phyloP scores from a whole-genome alignment of 2,329 filamentous ascomycete species.

The Aspergillus versicolor region DNA sequence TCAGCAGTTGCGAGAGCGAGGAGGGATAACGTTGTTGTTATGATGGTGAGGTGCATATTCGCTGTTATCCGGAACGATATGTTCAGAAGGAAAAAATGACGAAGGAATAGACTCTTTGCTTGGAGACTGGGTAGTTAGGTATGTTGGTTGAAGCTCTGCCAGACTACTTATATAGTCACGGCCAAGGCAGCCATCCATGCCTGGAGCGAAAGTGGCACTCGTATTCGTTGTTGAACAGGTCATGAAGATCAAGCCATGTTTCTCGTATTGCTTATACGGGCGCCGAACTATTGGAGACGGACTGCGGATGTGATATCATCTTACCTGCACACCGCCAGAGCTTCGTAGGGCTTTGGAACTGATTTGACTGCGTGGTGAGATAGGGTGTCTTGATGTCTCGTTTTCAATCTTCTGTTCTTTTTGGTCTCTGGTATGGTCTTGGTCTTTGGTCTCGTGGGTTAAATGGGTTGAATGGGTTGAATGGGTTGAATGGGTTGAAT shows the following conservation, averaged over 20 bases:
- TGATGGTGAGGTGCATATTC: not conserved
- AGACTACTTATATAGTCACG: not conserved
- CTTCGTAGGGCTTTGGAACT: not conserved
- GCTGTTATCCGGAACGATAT: not conserved
- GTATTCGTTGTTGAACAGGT: not conserved
- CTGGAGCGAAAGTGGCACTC: not conserved
- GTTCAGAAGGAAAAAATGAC: not conserved
- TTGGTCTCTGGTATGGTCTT: not conserved
- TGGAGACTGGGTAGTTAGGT: no score
- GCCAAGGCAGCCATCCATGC: not conserved
- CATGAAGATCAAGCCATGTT: not conserved
- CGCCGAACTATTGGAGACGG: not conserved
- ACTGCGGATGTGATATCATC: not conserved
- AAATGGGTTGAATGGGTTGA: no score
- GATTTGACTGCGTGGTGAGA: not conserved
- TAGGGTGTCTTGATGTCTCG: not conserved
- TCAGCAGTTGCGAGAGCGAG: not conserved
- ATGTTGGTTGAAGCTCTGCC: no score
- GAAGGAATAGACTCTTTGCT: not conserved
- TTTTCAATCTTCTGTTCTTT: not conserved
- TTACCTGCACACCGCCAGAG: not conserved
- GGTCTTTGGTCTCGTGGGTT: no score
- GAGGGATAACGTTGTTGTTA: not conserved
- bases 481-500: no score
- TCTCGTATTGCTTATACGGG: not conserved